Evolutionary conservation across 768 basidiomycete species (phyloP).

Genomic region (Lentinula sp.): DNA sequence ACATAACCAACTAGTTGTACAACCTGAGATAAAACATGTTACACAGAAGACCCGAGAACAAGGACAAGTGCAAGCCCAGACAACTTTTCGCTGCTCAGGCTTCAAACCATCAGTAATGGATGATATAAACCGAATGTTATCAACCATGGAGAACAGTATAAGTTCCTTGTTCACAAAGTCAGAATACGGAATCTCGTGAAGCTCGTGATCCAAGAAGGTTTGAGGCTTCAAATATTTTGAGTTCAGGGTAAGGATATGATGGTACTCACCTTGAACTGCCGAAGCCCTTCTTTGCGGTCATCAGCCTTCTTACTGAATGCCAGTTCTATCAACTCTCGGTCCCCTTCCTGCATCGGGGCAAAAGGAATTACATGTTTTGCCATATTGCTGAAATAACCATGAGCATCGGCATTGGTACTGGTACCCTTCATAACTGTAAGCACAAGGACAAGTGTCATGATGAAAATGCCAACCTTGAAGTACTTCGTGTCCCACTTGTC

Average conservation of each 20-base stretch:
- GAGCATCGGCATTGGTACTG: conserved; percentile 82
- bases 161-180: conserved; percentile 99
- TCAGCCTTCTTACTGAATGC: conserved; percentile 99
- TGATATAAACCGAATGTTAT: conserved; percentile 97
- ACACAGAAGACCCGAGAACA: not conserved
- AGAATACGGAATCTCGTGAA: conserved; percentile 78
- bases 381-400: conserved; percentile 91
- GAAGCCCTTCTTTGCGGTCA: conserved; percentile 96
- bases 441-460: not conserved
- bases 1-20: conserved; percentile 96
- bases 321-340: conserved; percentile 87
- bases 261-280: conserved; percentile 71
- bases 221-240: conserved; percentile 57
- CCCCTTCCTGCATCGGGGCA: conserved; percentile 70
- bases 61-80: conserved; percentile 71
- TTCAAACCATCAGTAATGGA: conserved; percentile 92
- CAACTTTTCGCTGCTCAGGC: conserved; percentile 94
- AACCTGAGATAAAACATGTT: conserved; percentile 41
- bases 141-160: conserved; percentile 98
- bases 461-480: conserved; percentile 71
- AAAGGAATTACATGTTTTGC: conserved; percentile 94
- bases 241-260: conserved; percentile 3
- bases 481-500: conserved; percentile 92
- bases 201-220: conserved; percentile 86
- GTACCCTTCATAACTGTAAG: conserved; percentile 61